Evolutionary conservation across 129 eudicot genomes (phyloP), one percentile per base, ranked within the genome.

Genomic region (Pulicaria dysenterica): DNA sequence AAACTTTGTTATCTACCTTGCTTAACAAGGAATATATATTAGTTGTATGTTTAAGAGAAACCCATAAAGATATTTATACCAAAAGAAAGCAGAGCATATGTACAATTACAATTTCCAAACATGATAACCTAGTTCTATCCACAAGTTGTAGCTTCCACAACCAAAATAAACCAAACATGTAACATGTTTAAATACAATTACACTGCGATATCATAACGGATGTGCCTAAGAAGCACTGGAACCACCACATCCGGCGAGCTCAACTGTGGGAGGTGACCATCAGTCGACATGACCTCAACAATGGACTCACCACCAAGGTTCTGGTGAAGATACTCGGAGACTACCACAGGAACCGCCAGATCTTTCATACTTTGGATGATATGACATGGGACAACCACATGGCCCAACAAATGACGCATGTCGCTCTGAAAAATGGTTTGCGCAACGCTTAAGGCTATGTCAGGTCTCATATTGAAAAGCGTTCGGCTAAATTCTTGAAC

Each of bases 401-500:
- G 97, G 44, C 83, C n/a, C 69, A 94, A 51, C 0, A 94, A 36
- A 51, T 89, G 87, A 36, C 98, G 76, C 68, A 94, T 42, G 74
- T 94, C 98, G 19, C 92, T 90, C 47, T 84, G 84, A 48, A 94
- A 94, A 61, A 94, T 94, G 46, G 83, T 90, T 55, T 79, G 92
- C 17, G 85, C 84, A 2, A 94, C 80, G 17, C 92, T 94, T 39
- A 90, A 62, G 41, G 98, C 98, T 39, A 94, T 94, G 80, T 94
- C 98, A 0, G 98, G 98, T 66, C 98, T 86, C 97, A 94, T 94
- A 72, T 90, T 94, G 83, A 94, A 94, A 11, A 94, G 55, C 0
- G 98, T 90, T 51, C 98, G 73, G 70, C 98, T 90, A 71, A 94
- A 94, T 71, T 94, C 98, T 62, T 94, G 97, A 54, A 94, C 97